These are phyloP conservation scores for Acacia acuminata DNA, from an alignment of 306 rosid species.

Conservation along the genomic window DNA sequence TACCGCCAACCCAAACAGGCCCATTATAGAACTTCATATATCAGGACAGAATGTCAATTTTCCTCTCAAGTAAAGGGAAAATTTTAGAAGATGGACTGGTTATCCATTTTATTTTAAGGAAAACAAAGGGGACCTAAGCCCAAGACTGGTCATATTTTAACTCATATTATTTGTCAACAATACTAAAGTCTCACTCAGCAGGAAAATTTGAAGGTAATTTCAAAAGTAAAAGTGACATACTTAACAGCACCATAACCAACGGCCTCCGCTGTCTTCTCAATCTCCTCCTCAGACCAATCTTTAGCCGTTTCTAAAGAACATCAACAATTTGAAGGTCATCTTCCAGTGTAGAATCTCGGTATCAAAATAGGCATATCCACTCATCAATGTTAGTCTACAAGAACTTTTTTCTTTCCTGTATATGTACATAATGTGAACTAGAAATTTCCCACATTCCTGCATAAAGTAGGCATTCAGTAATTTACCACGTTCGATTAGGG, in stretches of 20 bases:
- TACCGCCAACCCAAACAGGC: too few species aligned
- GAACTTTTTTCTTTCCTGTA: not conserved
- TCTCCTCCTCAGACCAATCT: constrained; percentile 78
- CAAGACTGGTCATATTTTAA: not conserved
- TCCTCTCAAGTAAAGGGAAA: not conserved
- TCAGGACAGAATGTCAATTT: constrained; percentile 8
- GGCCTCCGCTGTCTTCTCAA: constrained; percentile 74
- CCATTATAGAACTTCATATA: constrained; percentile 15
- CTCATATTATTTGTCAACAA: not conserved
- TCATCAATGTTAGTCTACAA: constrained; percentile 20
- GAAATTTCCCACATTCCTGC: not conserved
- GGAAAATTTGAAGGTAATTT: not conserved
- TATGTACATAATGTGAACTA: constrained; percentile 23
- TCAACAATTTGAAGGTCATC: constrained; percentile 25
- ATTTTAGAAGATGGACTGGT: not conserved
- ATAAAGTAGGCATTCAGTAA: constrained; percentile 21
- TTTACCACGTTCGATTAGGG: constrained; percentile 83
- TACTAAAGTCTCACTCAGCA: not conserved
- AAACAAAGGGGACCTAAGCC: not conserved
- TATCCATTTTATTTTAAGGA: not conserved
- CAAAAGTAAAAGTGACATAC: constrained; percentile 56
- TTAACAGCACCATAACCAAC: constrained; percentile 94
- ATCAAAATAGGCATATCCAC: constrained; percentile 17
- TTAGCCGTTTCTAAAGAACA: constrained; percentile 54
- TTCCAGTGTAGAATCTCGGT: constrained; percentile 20